Percentiles rank a stretch among this genome's conserved stretches.
Evolutionary conservation across 1,284 basidiomycete genomes (phyloP).

Genomic region (Rhodotorula sp.): DNA sequence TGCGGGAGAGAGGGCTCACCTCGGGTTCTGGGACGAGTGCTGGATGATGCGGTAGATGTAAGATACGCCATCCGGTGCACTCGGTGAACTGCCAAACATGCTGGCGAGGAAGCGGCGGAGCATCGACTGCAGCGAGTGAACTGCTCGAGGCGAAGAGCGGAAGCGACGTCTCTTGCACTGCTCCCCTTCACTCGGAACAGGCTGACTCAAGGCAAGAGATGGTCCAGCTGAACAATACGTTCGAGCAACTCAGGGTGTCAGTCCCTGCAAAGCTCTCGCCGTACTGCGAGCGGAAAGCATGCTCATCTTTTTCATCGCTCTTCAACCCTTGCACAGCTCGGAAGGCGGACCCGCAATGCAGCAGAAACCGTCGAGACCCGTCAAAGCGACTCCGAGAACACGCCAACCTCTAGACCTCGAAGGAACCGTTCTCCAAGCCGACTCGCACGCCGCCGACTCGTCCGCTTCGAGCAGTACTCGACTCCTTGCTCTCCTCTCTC

Average conservation of each 20-base stretch:
- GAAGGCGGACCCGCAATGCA: background rate
- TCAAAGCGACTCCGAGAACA: background rate
- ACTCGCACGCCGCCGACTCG: background rate
- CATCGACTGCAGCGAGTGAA: background rate
- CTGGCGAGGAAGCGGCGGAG: background rate
- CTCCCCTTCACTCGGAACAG: background rate
- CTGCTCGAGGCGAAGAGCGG: background rate
- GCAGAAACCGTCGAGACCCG: background rate
- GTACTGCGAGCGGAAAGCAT: background rate
- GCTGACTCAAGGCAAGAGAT: background rate
- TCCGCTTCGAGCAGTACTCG: background rate
- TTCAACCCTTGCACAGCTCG: background rate
- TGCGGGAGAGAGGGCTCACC: conserved; percentile 8
- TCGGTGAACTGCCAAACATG: background rate
- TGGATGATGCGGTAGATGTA: conserved; percentile 33
- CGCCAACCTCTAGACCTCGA: background rate
- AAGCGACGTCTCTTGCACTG: background rate
- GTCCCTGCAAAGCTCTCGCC: background rate
- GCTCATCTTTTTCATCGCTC: background rate
- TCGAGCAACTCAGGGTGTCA: background rate
- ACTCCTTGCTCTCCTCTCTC: conserved; percentile 17
- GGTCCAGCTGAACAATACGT: conserved; percentile 5
- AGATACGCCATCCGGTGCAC: background rate
- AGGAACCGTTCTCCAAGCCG: too few relatives aligned
- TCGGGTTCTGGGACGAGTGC: conserved; percentile 18